Conservation (phyloP, 495 filamentous ascomycete genomes). For the Tuber umbilicatum region DNA sequence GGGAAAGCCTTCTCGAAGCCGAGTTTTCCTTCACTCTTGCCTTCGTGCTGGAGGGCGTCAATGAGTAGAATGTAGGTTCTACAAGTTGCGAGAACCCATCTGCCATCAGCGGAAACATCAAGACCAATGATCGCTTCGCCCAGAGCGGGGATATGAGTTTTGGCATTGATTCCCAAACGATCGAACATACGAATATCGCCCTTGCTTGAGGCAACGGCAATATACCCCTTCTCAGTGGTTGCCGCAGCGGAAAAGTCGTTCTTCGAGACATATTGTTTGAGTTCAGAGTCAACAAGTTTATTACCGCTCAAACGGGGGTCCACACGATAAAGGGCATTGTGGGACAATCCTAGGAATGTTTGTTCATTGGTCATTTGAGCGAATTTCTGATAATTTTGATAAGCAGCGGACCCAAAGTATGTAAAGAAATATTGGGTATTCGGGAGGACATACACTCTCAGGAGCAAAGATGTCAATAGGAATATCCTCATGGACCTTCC, state of each 20-base stretch:
- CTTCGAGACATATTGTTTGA: conserved; percentile 94
- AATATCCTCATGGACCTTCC: conserved; percentile 98
- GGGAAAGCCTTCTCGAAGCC: conserved; percentile 92
- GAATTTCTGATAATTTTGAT: conserved; percentile 61
- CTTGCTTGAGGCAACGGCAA: conserved; percentile 94
- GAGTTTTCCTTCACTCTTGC: conserved; percentile 95
- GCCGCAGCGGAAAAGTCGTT: conserved; percentile 92
- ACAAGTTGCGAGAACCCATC: conserved; percentile 92
- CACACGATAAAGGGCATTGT: conserved; percentile 86
- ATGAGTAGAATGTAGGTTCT: conserved; percentile 91
- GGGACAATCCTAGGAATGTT: conserved; percentile 84
- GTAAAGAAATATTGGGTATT: not conserved
- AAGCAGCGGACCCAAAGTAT: not conserved
- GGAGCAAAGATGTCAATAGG: conserved; percentile 82
- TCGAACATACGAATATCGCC: conserved; percentile 97
- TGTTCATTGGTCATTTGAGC: conserved; percentile 94
- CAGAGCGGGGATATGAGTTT: conserved; percentile 91
- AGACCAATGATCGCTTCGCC: conserved; percentile 92
- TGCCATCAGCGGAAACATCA: conserved; percentile 88
- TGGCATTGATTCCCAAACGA: conserved; percentile 90
- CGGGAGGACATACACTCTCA: conserved; percentile 57
- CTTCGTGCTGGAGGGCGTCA: conserved; percentile 80
- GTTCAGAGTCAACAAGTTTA: conserved; percentile 84
- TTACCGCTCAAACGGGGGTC: conserved; percentile 84
- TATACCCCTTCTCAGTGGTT: conserved; percentile 91